Percentiles rank a stretch among this genome's conserved stretches.
Evolutionary conservation across 2,329 filamentous ascomycete genomes (phyloP).

Genomic region (Lasiodiplodia theobromae): DNA sequence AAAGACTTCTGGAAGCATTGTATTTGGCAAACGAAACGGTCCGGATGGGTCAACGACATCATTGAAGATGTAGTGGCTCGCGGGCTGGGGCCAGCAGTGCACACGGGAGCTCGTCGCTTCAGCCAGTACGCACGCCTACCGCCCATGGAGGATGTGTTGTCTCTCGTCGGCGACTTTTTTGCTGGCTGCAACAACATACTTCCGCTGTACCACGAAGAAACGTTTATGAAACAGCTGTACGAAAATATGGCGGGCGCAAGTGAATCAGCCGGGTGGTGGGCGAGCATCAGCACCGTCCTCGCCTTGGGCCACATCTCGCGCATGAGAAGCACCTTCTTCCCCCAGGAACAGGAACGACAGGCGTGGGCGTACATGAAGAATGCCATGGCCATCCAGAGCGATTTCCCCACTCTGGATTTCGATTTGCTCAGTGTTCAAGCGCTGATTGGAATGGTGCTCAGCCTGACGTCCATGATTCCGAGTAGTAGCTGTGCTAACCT

Average conservation of each 20-base stretch:
- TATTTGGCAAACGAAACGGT: background rate
- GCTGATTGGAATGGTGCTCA: slow-evolving; percentile 12
- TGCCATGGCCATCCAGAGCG: slow-evolving; percentile 5
- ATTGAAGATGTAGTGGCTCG: slow-evolving; percentile 12
- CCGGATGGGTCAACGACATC: slow-evolving; percentile 21
- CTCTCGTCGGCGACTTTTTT: slow-evolving; percentile 4
- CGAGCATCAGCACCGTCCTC: slow-evolving; percentile 4
- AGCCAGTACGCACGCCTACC: background rate
- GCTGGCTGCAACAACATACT: background rate
- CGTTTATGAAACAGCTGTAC: slow-evolving; percentile 5
- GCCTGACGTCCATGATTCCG: background rate
- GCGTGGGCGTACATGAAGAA: slow-evolving; percentile 19
- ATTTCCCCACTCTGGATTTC: background rate
- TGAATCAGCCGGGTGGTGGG: slow-evolving; percentile 1
- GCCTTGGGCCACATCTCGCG: background rate
- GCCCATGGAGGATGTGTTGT: slow-evolving; percentile 8
- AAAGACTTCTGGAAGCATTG: slow-evolving; percentile 5
- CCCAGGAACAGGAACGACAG: slow-evolving; percentile 2
- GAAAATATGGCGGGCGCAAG: background rate
- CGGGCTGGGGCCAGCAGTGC: background rate
- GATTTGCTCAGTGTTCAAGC: slow-evolving; percentile 12
- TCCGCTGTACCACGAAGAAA: slow-evolving; percentile 9
- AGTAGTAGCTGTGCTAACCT: background rate
- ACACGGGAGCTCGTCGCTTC: background rate
- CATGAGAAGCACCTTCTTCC: slow-evolving; percentile 2